These are phyloP conservation scores for Solanum rostratum DNA, from an alignment of 257 asterid species.

Conservation along the genomic window DNA sequence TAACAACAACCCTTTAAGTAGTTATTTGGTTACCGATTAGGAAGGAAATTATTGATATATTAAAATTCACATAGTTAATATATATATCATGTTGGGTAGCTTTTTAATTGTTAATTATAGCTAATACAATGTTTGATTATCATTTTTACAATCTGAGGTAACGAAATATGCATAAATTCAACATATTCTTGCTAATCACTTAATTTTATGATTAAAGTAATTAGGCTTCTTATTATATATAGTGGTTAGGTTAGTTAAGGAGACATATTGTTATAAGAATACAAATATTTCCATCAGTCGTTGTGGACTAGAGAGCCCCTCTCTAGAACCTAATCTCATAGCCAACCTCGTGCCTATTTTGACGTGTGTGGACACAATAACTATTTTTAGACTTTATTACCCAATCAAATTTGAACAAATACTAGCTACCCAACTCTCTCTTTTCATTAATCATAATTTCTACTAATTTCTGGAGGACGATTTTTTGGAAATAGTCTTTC, in stretches of 20 bases:
- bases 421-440: background rate
- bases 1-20: background rate
- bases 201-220: background rate
- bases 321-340: background rate
- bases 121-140: background rate
- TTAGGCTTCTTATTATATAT: background rate
- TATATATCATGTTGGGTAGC: background rate
- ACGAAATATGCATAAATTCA: background rate
- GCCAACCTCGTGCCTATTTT: background rate
- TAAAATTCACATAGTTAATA: background rate
- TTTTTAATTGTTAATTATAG: background rate
- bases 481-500: no score
- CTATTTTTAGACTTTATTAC: background rate
- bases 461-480: no score
- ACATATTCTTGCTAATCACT: background rate
- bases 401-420: background rate
- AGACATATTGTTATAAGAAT: background rate
- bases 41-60: background rate
- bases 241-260: background rate
- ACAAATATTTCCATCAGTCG: no score
- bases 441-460: background rate
- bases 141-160: background rate
- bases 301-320: background rate
- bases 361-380: background rate
- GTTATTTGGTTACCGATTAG: background rate